phyloP scores from a whole-genome alignment of 768 basidiomycete genomes.

The Pulveroboletus ravenelii region DNA sequence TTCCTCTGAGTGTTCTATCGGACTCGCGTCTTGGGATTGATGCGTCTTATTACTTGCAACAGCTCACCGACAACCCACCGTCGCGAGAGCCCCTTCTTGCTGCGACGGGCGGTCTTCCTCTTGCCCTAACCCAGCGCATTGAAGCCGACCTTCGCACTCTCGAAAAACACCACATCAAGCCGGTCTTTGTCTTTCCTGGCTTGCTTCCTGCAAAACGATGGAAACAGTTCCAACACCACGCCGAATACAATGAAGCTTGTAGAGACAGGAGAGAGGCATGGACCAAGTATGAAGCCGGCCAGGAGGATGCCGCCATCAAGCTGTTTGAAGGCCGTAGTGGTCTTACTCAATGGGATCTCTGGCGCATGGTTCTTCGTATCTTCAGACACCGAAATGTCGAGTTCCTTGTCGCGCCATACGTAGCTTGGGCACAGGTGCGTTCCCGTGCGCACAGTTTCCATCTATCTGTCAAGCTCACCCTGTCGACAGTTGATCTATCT shows the following conservation, averaged over 20 bases:
- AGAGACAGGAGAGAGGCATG: slow-evolving; percentile 82
- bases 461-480: slow-evolving; percentile 3
- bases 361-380: slow-evolving; percentile 86
- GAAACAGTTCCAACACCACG: slow-evolving; percentile 50
- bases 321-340: slow-evolving; percentile 74
- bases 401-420: slow-evolving; percentile 93
- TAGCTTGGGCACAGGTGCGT: slow-evolving; percentile 92
- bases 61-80: slow-evolving; percentile 67
- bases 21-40: slow-evolving; percentile 97
- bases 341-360: slow-evolving; percentile 85
- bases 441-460: slow-evolving; percentile 1
- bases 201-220: slow-evolving; percentile 71
- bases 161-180: slow-evolving; percentile 91
- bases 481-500: slow-evolving; percentile 83
- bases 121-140: slow-evolving; percentile 82
- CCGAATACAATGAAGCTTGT: slow-evolving; percentile 61
- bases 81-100: slow-evolving; percentile 89
- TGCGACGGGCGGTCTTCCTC: slow-evolving; percentile 91
- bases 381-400: slow-evolving; percentile 95
- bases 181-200: slow-evolving; percentile 97
- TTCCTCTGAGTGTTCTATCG: slow-evolving; percentile 73
- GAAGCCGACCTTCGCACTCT: slow-evolving; percentile 88
- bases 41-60: slow-evolving; percentile 83
- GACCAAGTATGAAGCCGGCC: slow-evolving; percentile 88
- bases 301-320: slow-evolving; percentile 84